Evolutionary conservation across 305 asterid genomes (phyloP).

Genomic region (Ajuga reptans): DNA sequence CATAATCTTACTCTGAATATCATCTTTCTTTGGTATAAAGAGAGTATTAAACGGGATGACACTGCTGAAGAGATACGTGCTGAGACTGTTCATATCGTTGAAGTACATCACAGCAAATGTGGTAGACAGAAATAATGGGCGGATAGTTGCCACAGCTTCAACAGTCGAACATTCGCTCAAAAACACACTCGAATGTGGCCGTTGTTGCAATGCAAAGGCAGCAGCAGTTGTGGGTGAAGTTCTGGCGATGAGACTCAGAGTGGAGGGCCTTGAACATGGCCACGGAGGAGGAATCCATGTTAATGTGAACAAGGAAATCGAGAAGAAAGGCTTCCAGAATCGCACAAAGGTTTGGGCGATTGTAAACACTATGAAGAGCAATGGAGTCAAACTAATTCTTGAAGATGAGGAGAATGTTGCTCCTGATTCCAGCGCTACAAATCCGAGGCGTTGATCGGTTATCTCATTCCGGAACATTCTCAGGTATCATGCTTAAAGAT

Average conservation of each 20-base stretch:
- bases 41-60: slow-evolving; percentile 34
- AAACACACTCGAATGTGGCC: slow-evolving; percentile 62
- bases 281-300: slow-evolving; percentile 70
- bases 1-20: background rate
- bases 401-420: slow-evolving; percentile 34
- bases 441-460: background rate
- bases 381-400: slow-evolving; percentile 55
- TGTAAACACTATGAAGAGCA: slow-evolving; percentile 55
- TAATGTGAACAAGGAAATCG: slow-evolving; percentile 63
- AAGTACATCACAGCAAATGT: slow-evolving; percentile 82
- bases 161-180: slow-evolving; percentile 70
- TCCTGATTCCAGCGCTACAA: background rate
- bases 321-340: slow-evolving; percentile 69
- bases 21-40: slow-evolving; percentile 5
- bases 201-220: slow-evolving; percentile 86
- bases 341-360: slow-evolving; percentile 68
- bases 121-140: slow-evolving; percentile 67
- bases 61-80: slow-evolving; percentile 60
- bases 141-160: slow-evolving; percentile 68
- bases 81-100: slow-evolving; percentile 66
- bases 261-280: slow-evolving; percentile 82
- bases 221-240: slow-evolving; percentile 85
- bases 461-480: background rate
- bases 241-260: slow-evolving; percentile 77
- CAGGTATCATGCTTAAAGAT: background rate